phyloP scores from a whole-genome alignment of 2,329 filamentous ascomycete species.

The Metarhizium humberi region DNA sequence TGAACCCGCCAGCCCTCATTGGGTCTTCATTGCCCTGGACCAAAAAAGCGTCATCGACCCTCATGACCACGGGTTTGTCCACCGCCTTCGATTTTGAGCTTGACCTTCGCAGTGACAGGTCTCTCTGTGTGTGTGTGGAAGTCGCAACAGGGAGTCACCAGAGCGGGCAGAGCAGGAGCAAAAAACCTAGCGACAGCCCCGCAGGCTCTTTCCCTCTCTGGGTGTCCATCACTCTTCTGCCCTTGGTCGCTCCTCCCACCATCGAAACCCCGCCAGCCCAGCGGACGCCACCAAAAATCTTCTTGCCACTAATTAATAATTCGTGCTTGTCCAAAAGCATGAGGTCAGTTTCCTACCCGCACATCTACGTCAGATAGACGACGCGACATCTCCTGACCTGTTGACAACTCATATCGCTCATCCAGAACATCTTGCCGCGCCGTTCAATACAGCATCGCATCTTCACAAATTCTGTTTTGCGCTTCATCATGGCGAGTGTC shows the following conservation, averaged over 20 bases:
- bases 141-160: too few relatives aligned
- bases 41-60: too few relatives aligned
- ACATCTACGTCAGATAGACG: neutral
- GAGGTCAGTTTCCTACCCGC: neutral
- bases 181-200: too few relatives aligned
- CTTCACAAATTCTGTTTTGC: neutral
- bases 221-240: too few relatives aligned
- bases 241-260: too few relatives aligned
- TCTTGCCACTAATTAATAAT: constrained; percentile 15
- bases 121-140: neutral
- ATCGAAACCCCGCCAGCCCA: too few relatives aligned
- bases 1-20: too few relatives aligned
- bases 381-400: neutral
- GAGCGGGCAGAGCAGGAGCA: too few relatives aligned
- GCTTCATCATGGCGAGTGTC: constrained; percentile 35
- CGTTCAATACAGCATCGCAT: neutral
- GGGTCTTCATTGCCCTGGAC: too few relatives aligned
- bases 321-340: neutral
- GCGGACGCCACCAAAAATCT: constrained; percentile 16
- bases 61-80: neutral
- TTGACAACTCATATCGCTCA: neutral
- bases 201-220: too few relatives aligned
- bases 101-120: neutral
- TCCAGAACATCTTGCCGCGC: neutral
- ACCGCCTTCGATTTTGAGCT: constrained; percentile 1